Percentiles rank a stretch among this genome's conserved stretches.
phyloP scores from a whole-genome alignment of 495 filamentous ascomycete species.

The Penicillium silybi region DNA sequence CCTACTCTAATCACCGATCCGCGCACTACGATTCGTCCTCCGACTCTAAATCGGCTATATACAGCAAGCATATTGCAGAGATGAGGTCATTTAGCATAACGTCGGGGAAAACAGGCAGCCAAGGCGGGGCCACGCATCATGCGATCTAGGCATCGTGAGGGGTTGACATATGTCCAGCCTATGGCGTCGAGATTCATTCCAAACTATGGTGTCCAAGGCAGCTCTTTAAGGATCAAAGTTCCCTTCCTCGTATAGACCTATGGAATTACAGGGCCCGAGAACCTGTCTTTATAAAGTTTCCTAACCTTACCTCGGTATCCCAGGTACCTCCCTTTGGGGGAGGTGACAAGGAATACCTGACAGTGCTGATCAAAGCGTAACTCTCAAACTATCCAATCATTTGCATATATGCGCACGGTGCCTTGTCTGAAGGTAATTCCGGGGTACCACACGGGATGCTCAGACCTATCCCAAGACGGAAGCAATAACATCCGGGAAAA shows the following conservation, averaged over 20 bases:
- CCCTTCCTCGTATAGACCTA: not conserved
- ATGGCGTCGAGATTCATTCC: not conserved
- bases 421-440: too few species aligned
- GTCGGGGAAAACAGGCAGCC: not conserved
- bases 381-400: too few species aligned
- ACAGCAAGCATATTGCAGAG: not conserved
- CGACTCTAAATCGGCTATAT: not conserved
- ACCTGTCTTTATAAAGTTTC: not conserved
- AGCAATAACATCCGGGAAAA: not conserved
- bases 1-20: not conserved
- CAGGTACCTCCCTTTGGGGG: not conserved
- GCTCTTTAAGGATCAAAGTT: not conserved
- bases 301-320: not conserved
- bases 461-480: too few species aligned
- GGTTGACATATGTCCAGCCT: not conserved
- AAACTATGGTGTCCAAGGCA: too few species aligned
- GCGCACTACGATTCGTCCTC: not conserved
- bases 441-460: too few species aligned
- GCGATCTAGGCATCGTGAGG: not conserved
- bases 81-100: not conserved
- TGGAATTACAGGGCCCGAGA: not conserved
- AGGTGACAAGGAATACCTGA: not conserved
- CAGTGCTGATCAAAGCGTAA: not conserved
- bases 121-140: not conserved
- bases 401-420: too few species aligned